Evolutionary conservation across 768 basidiomycete genomes (phyloP).

Genomic region (Boletus barrowsii): DNA sequence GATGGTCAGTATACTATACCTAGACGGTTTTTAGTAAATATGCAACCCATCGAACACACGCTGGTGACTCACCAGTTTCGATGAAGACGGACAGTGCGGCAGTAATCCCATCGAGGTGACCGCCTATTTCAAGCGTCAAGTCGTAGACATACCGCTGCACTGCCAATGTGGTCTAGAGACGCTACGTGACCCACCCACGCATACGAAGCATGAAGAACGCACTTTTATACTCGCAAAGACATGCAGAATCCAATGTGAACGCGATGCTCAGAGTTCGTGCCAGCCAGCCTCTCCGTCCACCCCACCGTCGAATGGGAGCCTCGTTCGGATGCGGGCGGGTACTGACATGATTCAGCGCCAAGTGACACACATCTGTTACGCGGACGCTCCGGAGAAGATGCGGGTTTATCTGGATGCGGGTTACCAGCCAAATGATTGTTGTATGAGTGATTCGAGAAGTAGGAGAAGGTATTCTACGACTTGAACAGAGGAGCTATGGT

Average conservation of each 20-base stretch:
- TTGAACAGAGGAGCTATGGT: no score
- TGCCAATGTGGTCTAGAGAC: constrained; percentile 43
- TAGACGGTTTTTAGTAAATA: constrained; percentile 13
- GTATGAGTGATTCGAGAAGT: no score
- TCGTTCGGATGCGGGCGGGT: no score
- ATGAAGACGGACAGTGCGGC: constrained; percentile 47
- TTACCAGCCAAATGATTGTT: no score
- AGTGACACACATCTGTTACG: no score
- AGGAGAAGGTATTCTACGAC: no score
- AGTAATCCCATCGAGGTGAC: constrained; percentile 49
- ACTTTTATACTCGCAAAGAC: constrained; percentile 46
- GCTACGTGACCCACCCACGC: not conserved
- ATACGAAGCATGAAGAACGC: not conserved
- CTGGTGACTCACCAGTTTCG: constrained; percentile 41
- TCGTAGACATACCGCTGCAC: constrained; percentile 54
- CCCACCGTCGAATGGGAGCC: no score
- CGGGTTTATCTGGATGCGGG: no score
- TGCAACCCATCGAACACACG: not conserved
- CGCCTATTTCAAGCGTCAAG: constrained; percentile 44
- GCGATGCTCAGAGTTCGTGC: no score
- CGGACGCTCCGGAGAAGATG: no score
- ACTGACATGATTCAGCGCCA: no score
- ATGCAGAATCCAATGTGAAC: constrained; percentile 30
- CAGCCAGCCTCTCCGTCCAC: no score
- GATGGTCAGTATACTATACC: constrained; percentile 45